These are phyloP conservation scores for Irpex lacteus DNA, from an alignment of 1,284 basidiomycete species.

Conservation along the genomic window DNA sequence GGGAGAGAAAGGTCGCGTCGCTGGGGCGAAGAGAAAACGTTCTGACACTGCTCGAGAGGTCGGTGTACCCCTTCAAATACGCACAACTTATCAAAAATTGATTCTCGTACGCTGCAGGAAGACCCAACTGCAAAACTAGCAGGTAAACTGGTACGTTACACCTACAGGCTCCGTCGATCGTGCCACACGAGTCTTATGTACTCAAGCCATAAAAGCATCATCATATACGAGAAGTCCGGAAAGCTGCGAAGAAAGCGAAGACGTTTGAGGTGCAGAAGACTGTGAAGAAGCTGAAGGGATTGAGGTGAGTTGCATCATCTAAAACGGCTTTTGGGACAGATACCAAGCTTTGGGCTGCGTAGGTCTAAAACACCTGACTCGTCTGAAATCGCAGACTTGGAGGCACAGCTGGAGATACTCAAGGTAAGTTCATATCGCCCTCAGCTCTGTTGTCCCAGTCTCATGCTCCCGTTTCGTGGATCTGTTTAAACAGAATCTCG, in stretches of 20 bases:
- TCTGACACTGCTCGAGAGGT: neutral
- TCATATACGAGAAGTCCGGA: slow-evolving; percentile 61
- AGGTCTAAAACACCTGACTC: slow-evolving; percentile 41
- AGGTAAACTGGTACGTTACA: slow-evolving; percentile 38
- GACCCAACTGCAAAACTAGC: slow-evolving; percentile 33
- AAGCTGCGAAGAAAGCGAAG: slow-evolving; percentile 79
- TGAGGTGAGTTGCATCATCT: slow-evolving; percentile 44
- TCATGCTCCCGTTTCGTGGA: neutral
- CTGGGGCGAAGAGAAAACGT: neutral
- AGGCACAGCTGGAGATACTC: slow-evolving; percentile 64
- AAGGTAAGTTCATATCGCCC: slow-evolving; percentile 46
- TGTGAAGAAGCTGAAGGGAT: slow-evolving; percentile 78
- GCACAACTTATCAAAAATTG: neutral
- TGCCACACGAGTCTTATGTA: slow-evolving; percentile 24
- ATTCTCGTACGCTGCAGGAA: slow-evolving; percentile 21
- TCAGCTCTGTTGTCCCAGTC: slow-evolving; percentile 3
- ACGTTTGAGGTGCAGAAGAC: slow-evolving; percentile 81
- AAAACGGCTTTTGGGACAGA: neutral
- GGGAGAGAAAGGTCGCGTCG: neutral
- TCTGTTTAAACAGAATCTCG: slow-evolving; percentile 45
- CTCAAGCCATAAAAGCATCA: slow-evolving; percentile 48
- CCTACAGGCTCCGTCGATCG: slow-evolving; percentile 17
- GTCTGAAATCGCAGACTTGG: slow-evolving; percentile 50
- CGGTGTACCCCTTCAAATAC: neutral
- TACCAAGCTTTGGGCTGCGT: slow-evolving; percentile 5